Percentiles rank a stretch among this genome's conserved stretches.
These are phyloP conservation scores for Podaxis carcinomalis DNA, from an alignment of 768 basidiomycete genomes.

Conservation along the genomic window DNA sequence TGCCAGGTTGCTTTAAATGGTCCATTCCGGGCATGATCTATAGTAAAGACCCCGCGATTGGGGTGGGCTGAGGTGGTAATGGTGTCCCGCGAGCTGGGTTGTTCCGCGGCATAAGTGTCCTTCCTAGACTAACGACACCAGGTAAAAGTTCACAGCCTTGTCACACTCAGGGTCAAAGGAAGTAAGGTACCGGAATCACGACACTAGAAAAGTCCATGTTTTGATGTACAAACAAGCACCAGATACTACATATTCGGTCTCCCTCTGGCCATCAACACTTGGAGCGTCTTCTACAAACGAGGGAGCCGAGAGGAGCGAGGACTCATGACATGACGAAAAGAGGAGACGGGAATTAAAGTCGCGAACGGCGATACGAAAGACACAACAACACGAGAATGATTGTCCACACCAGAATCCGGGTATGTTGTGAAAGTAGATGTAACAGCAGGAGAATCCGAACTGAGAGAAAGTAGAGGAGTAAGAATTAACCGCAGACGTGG, in stretches of 20 bases:
- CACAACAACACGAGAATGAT: background rate
- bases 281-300: background rate
- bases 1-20: background rate
- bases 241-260: background rate
- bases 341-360: background rate
- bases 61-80: background rate
- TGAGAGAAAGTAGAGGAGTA: background rate
- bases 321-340: background rate
- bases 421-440: conserved; percentile 9
- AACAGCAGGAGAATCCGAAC: conserved; percentile 6
- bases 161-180: background rate
- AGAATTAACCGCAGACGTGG: background rate
- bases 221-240: conserved; percentile 4
- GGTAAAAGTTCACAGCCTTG: conserved; percentile 9
- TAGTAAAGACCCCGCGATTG: background rate
- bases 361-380: background rate
- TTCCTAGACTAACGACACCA: conserved; percentile 2
- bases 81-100: background rate
- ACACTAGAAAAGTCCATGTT: background rate
- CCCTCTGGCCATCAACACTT: background rate
- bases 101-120: conserved; percentile 1
- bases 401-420: conserved; percentile 6
- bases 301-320: background rate
- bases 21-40: background rate
- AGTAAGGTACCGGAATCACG: background rate